Conservation (phyloP, 2,329 filamentous ascomycete genomes). For the Neonectria neomacrospora region DNA sequence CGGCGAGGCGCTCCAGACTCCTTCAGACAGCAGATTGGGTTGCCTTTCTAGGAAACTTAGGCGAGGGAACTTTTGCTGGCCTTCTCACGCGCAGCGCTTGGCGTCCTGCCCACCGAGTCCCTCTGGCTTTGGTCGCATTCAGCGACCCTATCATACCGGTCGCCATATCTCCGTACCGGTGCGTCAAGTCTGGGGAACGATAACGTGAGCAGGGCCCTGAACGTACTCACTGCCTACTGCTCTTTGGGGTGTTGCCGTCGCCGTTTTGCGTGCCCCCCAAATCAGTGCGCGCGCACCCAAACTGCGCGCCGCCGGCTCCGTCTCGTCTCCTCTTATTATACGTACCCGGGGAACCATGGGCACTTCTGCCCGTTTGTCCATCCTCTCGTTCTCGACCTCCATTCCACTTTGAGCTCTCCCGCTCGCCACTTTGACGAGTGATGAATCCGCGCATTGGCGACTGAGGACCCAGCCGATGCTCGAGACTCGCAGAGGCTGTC, state of each 20-base stretch:
- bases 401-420: slow-evolving; percentile 47
- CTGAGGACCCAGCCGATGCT: slow-evolving; percentile 51
- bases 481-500: slow-evolving; percentile 53
- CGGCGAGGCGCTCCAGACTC: slow-evolving; percentile 40
- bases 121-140: slow-evolving; percentile 38
- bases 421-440: slow-evolving; percentile 50
- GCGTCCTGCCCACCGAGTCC: slow-evolving; percentile 41
- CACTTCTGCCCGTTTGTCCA: slow-evolving; percentile 48
- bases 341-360: slow-evolving; percentile 51
- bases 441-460: slow-evolving; percentile 51
- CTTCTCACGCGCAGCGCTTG: slow-evolving; percentile 50
- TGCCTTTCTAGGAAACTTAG: slow-evolving; percentile 51
- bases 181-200: slow-evolving; percentile 49
- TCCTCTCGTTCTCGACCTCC: slow-evolving; percentile 48
- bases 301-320: slow-evolving; percentile 25
- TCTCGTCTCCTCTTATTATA: slow-evolving; percentile 41
- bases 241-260: slow-evolving; percentile 28
- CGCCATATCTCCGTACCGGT: slow-evolving; percentile 43
- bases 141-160: slow-evolving; percentile 44
- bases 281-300: slow-evolving; percentile 30
- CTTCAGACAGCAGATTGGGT: slow-evolving; percentile 47
- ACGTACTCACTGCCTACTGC: slow-evolving; percentile 23
- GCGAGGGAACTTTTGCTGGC: slow-evolving; percentile 56
- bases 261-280: slow-evolving; percentile 30
- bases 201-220: slow-evolving; percentile 47